phyloP scores from a whole-genome alignment of 441 rosid genomes.

The Mallotus japonicus region DNA sequence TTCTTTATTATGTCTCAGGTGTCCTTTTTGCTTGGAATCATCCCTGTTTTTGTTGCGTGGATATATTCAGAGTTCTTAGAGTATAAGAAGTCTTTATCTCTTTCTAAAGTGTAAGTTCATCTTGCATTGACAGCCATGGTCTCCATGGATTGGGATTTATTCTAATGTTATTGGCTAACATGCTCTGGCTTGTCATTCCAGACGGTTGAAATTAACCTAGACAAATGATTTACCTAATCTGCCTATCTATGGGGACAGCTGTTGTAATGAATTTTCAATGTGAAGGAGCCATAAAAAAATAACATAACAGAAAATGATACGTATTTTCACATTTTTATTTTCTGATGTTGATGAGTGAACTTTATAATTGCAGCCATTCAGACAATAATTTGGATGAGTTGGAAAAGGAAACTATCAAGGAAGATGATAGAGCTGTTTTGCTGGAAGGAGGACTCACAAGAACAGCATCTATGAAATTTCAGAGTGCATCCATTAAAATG shows the following conservation, averaged over 20 bases:
- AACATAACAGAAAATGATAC: too few relatives aligned
- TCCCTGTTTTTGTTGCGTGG: slow-evolving; percentile 84
- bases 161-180: slow-evolving; percentile 2
- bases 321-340: neutral
- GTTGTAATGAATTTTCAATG: neutral
- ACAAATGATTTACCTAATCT: too few relatives aligned
- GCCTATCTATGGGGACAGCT: neutral
- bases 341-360: slow-evolving; percentile 18
- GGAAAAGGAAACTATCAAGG: slow-evolving; percentile 58
- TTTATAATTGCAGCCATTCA: slow-evolving; percentile 63
- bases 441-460: slow-evolving; percentile 88
- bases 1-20: slow-evolving; percentile 49
- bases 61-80: slow-evolving; percentile 80
- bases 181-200: neutral
- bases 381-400: slow-evolving; percentile 83
- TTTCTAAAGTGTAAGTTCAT: slow-evolving; percentile 72
- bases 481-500: slow-evolving; percentile 55
- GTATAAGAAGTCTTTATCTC: slow-evolving; percentile 56
- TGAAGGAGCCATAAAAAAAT: too few relatives aligned
- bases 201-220: too few relatives aligned
- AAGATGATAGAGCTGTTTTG: slow-evolving; percentile 83
- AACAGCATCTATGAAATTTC: slow-evolving; percentile 66
- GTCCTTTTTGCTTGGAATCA: slow-evolving; percentile 84
- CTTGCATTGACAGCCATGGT: neutral
- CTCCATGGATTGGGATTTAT: neutral